Base-by-base conservation (phyloP, 371 early-diverging fungal genomes). In the Saksenaea oblongispora region DNA sequence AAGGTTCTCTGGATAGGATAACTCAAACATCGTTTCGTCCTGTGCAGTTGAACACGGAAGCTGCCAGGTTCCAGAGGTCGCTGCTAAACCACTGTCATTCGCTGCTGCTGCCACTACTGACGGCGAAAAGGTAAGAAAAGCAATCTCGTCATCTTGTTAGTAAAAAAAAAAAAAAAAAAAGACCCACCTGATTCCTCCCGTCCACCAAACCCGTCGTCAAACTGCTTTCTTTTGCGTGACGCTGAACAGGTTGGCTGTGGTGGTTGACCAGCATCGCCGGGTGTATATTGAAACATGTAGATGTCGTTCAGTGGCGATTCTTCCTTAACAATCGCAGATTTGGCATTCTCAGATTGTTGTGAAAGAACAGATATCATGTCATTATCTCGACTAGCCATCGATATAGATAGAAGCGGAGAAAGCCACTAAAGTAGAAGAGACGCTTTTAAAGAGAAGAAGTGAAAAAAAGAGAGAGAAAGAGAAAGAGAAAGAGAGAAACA, bases 161-260 rank as follows among this genome's bases (percentile, higher is more conserved):
- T 17, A 22, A 8, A 22, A 5, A 47, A 22, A 47, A 22, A 8
- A 22, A 47, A 22, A 8, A n/a, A n/a, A n/a, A n/a, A n/a, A n/a
- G n/a, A n/a, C n/a, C n/a, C 5, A 47, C 51, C 51, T 47, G 51
- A 47, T 22, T 47, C 51, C n/a, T 47, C 51, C 51, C 51, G 51
- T 47, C 51, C 51, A 17, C 51, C 51, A 47, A 47, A 47, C 22
- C 51, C 51, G 10, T 47, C 51, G 51, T 47, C 51, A 47, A 22
- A 47, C 51, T 47, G 51, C 22, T 47, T 47, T 47, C 51, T n/a
- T 47, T 47, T 47, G 24, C 51, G 51, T 47, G 51, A 47, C 51
- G 22, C 51, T 3, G 51, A 47, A 47, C 51, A 47, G 11, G 24
- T 22, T 22, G 51, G 51, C 22, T 47, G 51, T 22, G 51, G 51